phyloP scores from a whole-genome alignment of 192 early-diverging fungal species.

The Obelidium mucronatum region DNA sequence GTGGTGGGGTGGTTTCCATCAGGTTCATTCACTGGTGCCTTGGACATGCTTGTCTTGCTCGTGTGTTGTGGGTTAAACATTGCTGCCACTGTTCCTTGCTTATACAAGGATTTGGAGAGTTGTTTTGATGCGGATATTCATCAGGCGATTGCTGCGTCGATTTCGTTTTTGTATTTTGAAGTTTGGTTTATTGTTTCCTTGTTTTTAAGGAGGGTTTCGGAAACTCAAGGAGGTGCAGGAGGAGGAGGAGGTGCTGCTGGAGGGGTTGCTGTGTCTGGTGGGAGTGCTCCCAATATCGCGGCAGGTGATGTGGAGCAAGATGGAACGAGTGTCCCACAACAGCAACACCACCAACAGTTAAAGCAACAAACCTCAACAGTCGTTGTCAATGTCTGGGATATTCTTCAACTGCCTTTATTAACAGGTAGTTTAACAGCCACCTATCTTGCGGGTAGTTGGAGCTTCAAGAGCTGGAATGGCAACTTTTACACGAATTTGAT shows the following conservation, averaged over 20 bases:
- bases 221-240: too few relatives aligned
- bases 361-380: too few relatives aligned
- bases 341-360: too few relatives aligned
- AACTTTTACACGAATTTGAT: conserved; percentile 35
- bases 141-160: conserved; percentile 1
- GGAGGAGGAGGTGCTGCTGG: too few relatives aligned
- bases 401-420: background rate
- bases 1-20: background rate
- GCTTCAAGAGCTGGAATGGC: conserved; percentile 24
- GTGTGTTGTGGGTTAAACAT: conserved; percentile 17
- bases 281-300: too few relatives aligned
- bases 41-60: conserved; percentile 9
- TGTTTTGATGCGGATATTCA: conserved; percentile 16
- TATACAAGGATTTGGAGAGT: background rate
- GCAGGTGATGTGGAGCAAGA: too few relatives aligned
- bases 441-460: conserved; percentile 20
- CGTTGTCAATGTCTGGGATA: conserved; percentile 2
- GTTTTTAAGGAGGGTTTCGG: background rate
- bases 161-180: conserved; percentile 23
- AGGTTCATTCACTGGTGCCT: background rate
- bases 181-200: conserved; percentile 6
- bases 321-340: too few relatives aligned
- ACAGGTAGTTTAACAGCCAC: conserved; percentile 8
- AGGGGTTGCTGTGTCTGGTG: too few relatives aligned
- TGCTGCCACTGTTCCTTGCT: conserved; percentile 22